Base-by-base conservation (phyloP, 768 basidiomycete genomes). In the Tricholoma bakamatsutake region DNA sequence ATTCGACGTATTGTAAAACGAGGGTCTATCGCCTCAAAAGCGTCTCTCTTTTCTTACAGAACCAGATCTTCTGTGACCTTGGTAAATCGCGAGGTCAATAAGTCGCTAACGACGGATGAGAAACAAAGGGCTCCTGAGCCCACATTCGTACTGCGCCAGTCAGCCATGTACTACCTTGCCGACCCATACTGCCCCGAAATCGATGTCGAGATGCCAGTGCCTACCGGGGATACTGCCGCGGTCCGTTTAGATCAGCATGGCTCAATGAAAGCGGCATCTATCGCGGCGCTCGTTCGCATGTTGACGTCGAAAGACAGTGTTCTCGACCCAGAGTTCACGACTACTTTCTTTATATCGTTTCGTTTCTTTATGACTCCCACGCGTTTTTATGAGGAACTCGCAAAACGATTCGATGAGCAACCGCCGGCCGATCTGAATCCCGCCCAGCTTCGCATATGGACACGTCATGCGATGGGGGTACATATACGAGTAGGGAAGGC, bases 311-410 rank as follows among this genome's bases (percentile, higher is more conserved):
- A 72, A 39, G 70, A 75, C 39, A 63, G 63, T 8, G 59, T 74
- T 15, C 54, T 58, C 24, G 77, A 84, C 54, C 65, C 69, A 52
- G 66, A 78, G 37, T 65, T 87, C 68, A 62, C 70, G 57, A 67
- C 78, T 57, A 67, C 80, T 1, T 87, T 91, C 71, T 84, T 88
- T 69, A 69, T 83, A n/a, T 82, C 79, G 51, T 91, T 90, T 69
- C 82, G 88, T 27, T 77, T 82, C 57, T 90, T 87, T 72, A 77
- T 80, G 12, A 74, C 75, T 0, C 78, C 88, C 0, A 27, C 43
- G 13, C 72, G 76, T 6, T 70, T 84, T 10, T 69, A 82, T 33
- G 66, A 61, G 5, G 65, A 61, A 24, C 62, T 74, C 8, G 59
- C 80, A 24, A 65, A 64, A 5, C 79, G 87, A 40, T 91, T 81